A percentile compares a stretch with the other conserved stretches of the same genome.
These are phyloP conservation scores for Pleurotus eryngii DNA, from an alignment of 768 basidiomycete genomes.

Conservation along the genomic window DNA sequence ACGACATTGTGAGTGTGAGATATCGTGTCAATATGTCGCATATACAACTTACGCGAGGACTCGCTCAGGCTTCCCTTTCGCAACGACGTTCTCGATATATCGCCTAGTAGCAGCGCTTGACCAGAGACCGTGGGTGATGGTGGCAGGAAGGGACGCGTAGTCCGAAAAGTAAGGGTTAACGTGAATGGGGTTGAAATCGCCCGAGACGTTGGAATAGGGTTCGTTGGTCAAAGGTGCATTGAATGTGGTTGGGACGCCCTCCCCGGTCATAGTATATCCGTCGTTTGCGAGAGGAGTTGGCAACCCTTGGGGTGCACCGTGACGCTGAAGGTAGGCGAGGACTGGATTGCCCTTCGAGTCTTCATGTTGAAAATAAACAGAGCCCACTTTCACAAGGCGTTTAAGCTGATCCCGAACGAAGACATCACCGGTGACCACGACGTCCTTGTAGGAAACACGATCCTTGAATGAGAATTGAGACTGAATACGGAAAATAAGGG, in stretches of 20 bases:
- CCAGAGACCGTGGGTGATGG: slow-evolving; percentile 98
- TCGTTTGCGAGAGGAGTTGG: slow-evolving; percentile 76
- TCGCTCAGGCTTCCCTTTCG: slow-evolving; percentile 88
- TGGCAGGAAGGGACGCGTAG: slow-evolving; percentile 88
- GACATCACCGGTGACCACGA: slow-evolving; percentile 80
- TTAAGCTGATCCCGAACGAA: slow-evolving; percentile 89
- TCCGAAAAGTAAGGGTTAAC: slow-evolving; percentile 98
- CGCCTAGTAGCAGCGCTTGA: slow-evolving; percentile 91
- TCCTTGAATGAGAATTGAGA: slow-evolving; percentile 91
- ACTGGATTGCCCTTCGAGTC: slow-evolving; percentile 93
- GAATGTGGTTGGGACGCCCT: slow-evolving; percentile 62
- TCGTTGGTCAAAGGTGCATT: slow-evolving; percentile 88
- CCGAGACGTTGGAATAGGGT: slow-evolving; percentile 92
- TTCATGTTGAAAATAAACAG: slow-evolving; percentile 82
- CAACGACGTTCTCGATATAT: slow-evolving; percentile 90
- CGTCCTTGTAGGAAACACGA: slow-evolving; percentile 77
- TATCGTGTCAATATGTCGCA: slow-evolving; percentile 2
- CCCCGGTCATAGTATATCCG: slow-evolving; percentile 78
- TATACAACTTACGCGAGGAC: slow-evolving; percentile 69
- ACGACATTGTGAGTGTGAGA: slow-evolving; percentile 7
- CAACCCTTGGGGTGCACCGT: slow-evolving; percentile 77
- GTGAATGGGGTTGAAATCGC: slow-evolving; percentile 99
- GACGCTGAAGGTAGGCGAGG: slow-evolving; percentile 87
- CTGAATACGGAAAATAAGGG: slow-evolving; percentile 85
- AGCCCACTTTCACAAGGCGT: slow-evolving; percentile 83